Conservation (phyloP, 2,329 filamentous ascomycete genomes). For the Alternaria dauci region DNA sequence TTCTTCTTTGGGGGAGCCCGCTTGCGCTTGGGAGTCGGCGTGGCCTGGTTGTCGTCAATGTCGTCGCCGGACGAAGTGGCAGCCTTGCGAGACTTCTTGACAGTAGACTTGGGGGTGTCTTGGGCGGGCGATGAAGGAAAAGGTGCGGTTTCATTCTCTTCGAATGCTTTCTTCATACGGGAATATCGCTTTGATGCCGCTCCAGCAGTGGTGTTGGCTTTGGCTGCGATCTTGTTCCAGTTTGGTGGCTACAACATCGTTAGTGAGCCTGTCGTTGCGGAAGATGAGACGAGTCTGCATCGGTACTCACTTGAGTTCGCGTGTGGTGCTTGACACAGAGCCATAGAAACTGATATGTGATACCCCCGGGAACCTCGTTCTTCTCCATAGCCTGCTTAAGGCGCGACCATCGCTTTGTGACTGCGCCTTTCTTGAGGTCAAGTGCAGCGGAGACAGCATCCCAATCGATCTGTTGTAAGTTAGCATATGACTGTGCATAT, state of each 20-base stretch:
- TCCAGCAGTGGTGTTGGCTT: conserved; percentile 40
- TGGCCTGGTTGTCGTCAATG: neutral
- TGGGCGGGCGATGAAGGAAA: conserved; percentile 1
- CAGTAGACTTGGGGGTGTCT: conserved; percentile 3
- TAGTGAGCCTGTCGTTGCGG: neutral
- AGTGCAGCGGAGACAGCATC: conserved; percentile 33
- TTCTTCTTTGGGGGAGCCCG: conserved; percentile 20
- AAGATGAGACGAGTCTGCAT: neutral
- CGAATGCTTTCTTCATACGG: conserved; percentile 43
- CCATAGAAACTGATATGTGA: conserved; percentile 41
- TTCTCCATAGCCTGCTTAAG: conserved; percentile 39
- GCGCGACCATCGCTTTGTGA: conserved; percentile 46
- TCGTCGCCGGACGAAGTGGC: conserved; percentile 1
- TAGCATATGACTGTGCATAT: neutral
- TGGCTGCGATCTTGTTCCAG: conserved; percentile 41
- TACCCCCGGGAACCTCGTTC: conserved; percentile 22
- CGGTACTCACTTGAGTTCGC: conserved; percentile 31
- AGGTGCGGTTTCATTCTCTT: conserved; percentile 23
- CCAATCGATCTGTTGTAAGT: conserved; percentile 43
- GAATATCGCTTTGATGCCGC: conserved; percentile 46
- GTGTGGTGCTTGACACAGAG: conserved; percentile 37
- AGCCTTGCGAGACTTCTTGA: conserved; percentile 12
- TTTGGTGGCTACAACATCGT: conserved; percentile 21
- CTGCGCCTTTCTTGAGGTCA: conserved; percentile 36
- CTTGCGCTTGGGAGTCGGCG: conserved; percentile 32